Percentiles rank a stretch among this genome's conserved stretches.
Conservation (phyloP, 257 asterid genomes). For the Fraxinus quadrangulata region DNA sequence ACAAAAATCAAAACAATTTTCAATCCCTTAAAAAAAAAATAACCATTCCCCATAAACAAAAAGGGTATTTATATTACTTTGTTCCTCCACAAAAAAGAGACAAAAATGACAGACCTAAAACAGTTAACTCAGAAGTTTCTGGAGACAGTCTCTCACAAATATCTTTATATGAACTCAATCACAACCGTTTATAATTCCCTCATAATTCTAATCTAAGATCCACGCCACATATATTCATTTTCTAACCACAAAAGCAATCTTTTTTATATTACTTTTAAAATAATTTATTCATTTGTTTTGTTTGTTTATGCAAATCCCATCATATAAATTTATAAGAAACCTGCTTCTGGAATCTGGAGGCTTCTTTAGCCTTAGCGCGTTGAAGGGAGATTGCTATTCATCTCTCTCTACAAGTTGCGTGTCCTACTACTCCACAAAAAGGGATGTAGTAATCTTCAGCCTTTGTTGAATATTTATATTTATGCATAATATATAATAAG, state of each 20-base stretch:
- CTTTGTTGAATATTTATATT: slow-evolving; percentile 7
- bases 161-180: slow-evolving; percentile 38
- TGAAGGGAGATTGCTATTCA: slow-evolving; percentile 23
- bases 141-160: slow-evolving; percentile 35
- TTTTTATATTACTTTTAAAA: neutral
- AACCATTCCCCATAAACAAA: too few species aligned
- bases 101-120: neutral
- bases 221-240: slow-evolving; percentile 21
- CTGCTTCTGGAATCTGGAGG: slow-evolving; percentile 71
- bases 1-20: too few species aligned
- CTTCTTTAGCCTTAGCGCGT: slow-evolving; percentile 34
- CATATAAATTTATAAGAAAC: slow-evolving; percentile 24
- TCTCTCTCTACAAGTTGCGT: slow-evolving; percentile 31
- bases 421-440: neutral
- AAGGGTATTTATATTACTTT: too few species aligned
- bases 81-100: neutral
- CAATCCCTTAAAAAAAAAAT: too few species aligned
- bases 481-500: neutral
- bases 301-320: neutral
- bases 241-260: neutral
- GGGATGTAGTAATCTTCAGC: slow-evolving; percentile 23
- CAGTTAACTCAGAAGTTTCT: slow-evolving; percentile 47
- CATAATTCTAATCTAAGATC: slow-evolving; percentile 7
- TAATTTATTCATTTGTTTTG: neutral
- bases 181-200: slow-evolving; percentile 35